Conservation (phyloP, 2,329 filamentous ascomycete species). For the Macroventuria anomochaeta region DNA sequence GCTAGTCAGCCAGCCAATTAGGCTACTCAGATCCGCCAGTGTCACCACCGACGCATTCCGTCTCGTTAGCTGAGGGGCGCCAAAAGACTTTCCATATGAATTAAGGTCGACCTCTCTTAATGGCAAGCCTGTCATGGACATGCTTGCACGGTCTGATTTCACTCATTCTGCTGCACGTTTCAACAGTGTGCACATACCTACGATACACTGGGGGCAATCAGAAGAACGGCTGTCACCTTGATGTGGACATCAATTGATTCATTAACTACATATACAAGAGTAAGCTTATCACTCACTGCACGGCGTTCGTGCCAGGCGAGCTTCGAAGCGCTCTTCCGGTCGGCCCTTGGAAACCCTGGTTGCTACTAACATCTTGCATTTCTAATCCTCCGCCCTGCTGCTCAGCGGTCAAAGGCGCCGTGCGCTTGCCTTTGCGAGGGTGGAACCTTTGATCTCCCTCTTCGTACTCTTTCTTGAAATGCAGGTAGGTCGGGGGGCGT, state of each 20-base stretch:
- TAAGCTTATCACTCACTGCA: slow-evolving; percentile 16
- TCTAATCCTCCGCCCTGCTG: slow-evolving; percentile 68
- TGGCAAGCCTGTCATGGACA: background rate
- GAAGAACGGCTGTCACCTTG: background rate
- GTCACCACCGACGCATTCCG: slow-evolving; percentile 42
- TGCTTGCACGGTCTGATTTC: background rate
- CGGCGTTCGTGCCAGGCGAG: slow-evolving; percentile 17
- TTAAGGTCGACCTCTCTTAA: background rate
- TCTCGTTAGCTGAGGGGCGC: slow-evolving; percentile 2
- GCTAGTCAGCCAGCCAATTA: slow-evolving; percentile 48
- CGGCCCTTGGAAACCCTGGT: slow-evolving; percentile 46
- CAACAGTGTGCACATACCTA: background rate
- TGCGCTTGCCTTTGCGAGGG: slow-evolving; percentile 60
- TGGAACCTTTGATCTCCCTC: slow-evolving; percentile 87
- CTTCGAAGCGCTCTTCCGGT: slow-evolving; percentile 27
- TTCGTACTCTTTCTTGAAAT: slow-evolving; percentile 78
- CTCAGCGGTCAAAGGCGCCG: slow-evolving; percentile 56
- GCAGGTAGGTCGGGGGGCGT: slow-evolving; percentile 84
- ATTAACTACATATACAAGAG: slow-evolving; percentile 8
- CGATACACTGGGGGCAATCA: background rate
- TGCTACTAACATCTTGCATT: slow-evolving; percentile 64
- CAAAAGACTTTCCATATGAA: background rate
- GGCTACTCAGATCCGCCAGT: slow-evolving; percentile 42
- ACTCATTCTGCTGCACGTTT: background rate
- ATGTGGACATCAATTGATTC: slow-evolving; percentile 5